These are phyloP conservation scores for Russula sp. DNA, from an alignment of 768 basidiomycete species.

Conservation along the genomic window DNA sequence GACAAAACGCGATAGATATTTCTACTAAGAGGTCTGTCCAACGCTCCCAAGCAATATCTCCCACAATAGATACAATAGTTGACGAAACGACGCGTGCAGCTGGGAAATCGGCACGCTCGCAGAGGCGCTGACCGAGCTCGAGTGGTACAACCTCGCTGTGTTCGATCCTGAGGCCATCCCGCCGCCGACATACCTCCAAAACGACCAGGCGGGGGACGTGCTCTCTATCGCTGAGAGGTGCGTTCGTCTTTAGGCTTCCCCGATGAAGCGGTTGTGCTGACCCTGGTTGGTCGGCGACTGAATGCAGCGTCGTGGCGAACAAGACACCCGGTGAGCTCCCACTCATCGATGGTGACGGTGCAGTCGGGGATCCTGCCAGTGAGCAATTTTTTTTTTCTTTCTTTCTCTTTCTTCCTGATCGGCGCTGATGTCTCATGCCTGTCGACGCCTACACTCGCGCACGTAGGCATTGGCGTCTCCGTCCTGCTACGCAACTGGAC, in stretches of 20 bases:
- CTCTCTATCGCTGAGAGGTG: slow-evolving; percentile 36
- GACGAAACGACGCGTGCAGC: slow-evolving; percentile 26
- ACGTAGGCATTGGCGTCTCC: slow-evolving; percentile 42
- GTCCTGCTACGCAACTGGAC: slow-evolving; percentile 52
- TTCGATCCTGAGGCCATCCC: slow-evolving; percentile 38
- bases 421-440: not conserved
- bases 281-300: not conserved
- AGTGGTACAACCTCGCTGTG: slow-evolving; percentile 43
- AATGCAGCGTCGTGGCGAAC: slow-evolving; percentile 32
- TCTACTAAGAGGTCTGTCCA: slow-evolving; percentile 11
- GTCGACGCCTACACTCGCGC: not conserved
- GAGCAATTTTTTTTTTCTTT: slow-evolving; percentile 22
- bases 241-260: slow-evolving; percentile 9
- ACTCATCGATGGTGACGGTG: slow-evolving; percentile 41
- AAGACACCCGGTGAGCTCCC: slow-evolving; percentile 34
- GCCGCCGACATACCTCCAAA: slow-evolving; percentile 30
- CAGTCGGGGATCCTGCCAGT: slow-evolving; percentile 58
- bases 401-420: too few relatives aligned
- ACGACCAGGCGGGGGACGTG: slow-evolving; percentile 34
- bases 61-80: not conserved
- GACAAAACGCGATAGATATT: slow-evolving; percentile 5
- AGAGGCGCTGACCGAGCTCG: slow-evolving; percentile 49
- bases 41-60: not conserved
- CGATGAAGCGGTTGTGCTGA: not conserved
- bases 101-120: slow-evolving; percentile 54